These are phyloP conservation scores for Nicotiana benthamiana DNA, from an alignment of 257 asterid species.

Conservation along the genomic window DNA sequence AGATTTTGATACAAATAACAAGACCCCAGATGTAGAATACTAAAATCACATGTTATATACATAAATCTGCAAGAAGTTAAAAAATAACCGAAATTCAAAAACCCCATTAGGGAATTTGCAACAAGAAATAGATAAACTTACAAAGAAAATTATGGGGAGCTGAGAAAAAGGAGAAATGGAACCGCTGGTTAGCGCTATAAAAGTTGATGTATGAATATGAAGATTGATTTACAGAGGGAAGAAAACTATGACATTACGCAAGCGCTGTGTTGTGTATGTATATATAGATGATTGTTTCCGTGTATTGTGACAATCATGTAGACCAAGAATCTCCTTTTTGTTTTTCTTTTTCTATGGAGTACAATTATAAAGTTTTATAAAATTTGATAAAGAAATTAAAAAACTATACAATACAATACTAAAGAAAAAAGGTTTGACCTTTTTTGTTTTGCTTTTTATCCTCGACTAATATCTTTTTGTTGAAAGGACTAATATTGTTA, in stretches of 20 bases:
- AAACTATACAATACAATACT: not conserved
- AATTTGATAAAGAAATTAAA: not conserved
- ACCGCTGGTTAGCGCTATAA: not conserved
- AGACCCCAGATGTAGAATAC: not conserved
- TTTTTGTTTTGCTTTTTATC: no score
- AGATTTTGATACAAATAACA: not conserved
- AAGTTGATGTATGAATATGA: not conserved
- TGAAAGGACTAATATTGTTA: no score
- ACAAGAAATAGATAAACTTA: not conserved
- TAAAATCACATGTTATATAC: not conserved
- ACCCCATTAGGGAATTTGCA: not conserved
- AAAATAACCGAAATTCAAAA: not conserved
- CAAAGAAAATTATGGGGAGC: not conserved
- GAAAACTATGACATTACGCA: not conserved
- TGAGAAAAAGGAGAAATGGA: not conserved
- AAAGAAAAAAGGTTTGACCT: not conserved
- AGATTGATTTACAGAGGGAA: not conserved
- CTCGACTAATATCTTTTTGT: no score
- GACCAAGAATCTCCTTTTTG: conserved; percentile 31
- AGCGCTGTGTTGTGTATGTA: not conserved
- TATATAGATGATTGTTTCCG: conserved; percentile 4
- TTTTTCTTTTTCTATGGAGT: not conserved
- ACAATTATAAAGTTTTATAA: not conserved
- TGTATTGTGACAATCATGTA: conserved; percentile 3
- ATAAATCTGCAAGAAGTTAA: not conserved